Conservation (phyloP, 1,284 basidiomycete genomes). For the Apiotrichum sp. region DNA sequence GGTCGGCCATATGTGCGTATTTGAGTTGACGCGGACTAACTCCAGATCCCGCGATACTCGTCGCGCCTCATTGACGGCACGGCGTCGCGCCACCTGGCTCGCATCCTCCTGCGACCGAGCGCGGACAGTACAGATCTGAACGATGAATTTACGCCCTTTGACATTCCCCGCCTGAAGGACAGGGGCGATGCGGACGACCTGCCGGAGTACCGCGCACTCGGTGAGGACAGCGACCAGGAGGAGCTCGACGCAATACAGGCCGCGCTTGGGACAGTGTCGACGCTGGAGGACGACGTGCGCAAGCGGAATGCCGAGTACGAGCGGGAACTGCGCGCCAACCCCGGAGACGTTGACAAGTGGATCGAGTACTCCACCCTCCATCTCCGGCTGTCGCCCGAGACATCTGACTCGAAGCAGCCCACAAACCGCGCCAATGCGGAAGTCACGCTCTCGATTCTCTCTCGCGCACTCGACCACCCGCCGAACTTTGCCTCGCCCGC, state of each 20-base stretch:
- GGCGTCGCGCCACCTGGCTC: constrained; percentile 6
- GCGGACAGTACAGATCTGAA: background rate
- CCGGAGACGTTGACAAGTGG: constrained; percentile 34
- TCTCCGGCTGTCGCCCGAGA: constrained; percentile 13
- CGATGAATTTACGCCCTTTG: constrained; percentile 6
- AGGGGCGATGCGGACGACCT: constrained; percentile 1
- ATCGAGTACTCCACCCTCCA: constrained; percentile 38
- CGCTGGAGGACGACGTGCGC: constrained; percentile 28
- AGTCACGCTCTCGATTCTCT: constrained; percentile 40
- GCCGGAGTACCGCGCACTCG: constrained; percentile 13
- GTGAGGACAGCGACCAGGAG: constrained; percentile 5
- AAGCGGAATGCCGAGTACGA: constrained; percentile 30
- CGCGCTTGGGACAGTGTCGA: constrained; percentile 25
- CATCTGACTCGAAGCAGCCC: constrained; percentile 6
- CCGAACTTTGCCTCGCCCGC: constrained; percentile 23
- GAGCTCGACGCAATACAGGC: constrained; percentile 14
- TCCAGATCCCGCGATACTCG: constrained; percentile 14
- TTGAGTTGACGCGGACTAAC: background rate
- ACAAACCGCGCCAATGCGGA: constrained; percentile 31
- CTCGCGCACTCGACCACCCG: constrained; percentile 30
- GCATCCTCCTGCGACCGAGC: constrained; percentile 10
- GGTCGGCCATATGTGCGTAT: constrained; percentile 30
- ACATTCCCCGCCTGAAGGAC: background rate
- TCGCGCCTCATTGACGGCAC: constrained; percentile 9
- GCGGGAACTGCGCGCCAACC: constrained; percentile 22